Conservation (phyloP, 345 rosid genomes). For the Gossypium anomalum region DNA sequence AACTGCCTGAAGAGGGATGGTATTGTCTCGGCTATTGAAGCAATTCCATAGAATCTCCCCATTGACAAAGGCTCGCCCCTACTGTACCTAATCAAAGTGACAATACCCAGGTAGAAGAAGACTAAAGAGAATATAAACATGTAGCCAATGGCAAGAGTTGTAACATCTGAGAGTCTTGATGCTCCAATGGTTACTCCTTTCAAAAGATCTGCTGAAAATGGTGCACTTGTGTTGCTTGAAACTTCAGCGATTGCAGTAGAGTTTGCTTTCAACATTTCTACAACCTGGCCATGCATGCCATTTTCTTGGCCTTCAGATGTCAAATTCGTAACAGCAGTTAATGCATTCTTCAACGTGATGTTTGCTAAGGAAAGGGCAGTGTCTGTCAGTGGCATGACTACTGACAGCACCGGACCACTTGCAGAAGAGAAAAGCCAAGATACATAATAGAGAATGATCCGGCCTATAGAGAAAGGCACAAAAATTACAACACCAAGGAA, state of each 20-base stretch:
- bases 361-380: conserved; percentile 69
- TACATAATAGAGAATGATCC: conserved; percentile 56
- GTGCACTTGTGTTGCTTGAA: conserved; percentile 47
- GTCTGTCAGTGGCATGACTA: conserved; percentile 60
- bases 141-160: conserved; percentile 94
- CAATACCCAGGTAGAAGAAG: conserved; percentile 73
- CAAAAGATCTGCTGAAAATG: conserved; percentile 55
- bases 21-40: conserved; percentile 77
- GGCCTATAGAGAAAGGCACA: conserved; percentile 88
- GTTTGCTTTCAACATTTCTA: conserved; percentile 60
- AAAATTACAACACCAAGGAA: conserved; percentile 96
- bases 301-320: conserved; percentile 66
- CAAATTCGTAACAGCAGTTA: conserved; percentile 70
- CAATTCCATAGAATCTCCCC: conserved; percentile 83
- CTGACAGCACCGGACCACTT: conserved; percentile 59
- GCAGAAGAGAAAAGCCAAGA: conserved; percentile 90
- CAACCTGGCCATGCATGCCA: conserved; percentile 51
- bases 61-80: conserved; percentile 90
- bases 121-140: conserved; percentile 67
- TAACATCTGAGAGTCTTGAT: conserved; percentile 89
- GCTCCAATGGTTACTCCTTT: conserved; percentile 58
- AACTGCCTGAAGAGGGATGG: conserved; percentile 94
- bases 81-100: conserved; percentile 80
- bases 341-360: conserved; percentile 59
- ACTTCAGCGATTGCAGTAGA: conserved; percentile 50